phyloP scores from a whole-genome alignment of 2,329 filamentous ascomycete species.

The Phoma sp. region DNA sequence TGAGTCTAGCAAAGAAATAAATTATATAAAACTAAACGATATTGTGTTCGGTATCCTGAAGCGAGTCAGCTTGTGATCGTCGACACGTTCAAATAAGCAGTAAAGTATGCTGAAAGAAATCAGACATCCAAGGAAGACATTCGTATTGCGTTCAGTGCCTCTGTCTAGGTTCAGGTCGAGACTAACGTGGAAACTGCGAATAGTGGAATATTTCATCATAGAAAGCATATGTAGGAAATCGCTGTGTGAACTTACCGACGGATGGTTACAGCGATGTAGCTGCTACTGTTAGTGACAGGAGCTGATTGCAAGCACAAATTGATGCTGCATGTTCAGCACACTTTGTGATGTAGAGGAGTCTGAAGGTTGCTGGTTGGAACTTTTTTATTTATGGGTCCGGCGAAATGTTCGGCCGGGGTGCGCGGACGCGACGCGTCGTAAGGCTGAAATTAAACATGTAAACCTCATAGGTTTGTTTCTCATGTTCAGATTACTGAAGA shows the following conservation, averaged over 20 bases:
- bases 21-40: no score
- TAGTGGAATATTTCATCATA: conserved; percentile 23
- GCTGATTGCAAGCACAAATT: background rate
- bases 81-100: background rate
- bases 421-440: conserved; percentile 3
- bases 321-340: background rate
- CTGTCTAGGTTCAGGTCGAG: conserved; percentile 21
- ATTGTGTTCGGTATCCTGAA: no score
- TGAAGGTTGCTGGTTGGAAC: background rate
- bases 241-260: background rate
- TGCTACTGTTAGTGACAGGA: background rate
- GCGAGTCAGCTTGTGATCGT: conserved; percentile 1
- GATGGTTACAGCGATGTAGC: background rate
- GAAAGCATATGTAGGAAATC: background rate
- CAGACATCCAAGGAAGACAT: conserved; percentile 25
- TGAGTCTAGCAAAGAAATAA: no score
- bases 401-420: conserved; percentile 7
- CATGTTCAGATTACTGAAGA: background rate
- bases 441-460: background rate
- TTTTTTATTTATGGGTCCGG: conserved; percentile 18
- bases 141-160: conserved; percentile 19
- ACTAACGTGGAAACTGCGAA: conserved; percentile 25
- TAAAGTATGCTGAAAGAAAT: background rate
- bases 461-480: background rate
- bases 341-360: background rate